phyloP scores from a whole-genome alignment of 2,329 filamentous ascomycete species.

The Fusarium penzigii region DNA sequence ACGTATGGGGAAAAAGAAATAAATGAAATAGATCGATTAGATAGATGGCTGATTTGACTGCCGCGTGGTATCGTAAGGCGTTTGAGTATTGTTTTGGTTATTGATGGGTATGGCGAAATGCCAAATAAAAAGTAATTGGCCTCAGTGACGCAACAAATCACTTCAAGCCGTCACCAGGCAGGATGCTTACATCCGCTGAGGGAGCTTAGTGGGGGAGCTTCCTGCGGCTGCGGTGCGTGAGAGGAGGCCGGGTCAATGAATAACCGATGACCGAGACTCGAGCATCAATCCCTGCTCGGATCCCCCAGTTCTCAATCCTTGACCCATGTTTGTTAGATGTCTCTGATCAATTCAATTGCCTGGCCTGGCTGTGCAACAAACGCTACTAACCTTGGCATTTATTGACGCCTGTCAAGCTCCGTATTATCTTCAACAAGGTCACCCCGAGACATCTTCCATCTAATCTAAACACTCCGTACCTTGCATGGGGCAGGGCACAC shows the following conservation, averaged over 20 bases:
- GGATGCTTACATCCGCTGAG: too few species aligned
- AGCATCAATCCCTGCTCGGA: slow-evolving; percentile 17
- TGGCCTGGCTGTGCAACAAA: not conserved
- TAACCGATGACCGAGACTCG: not conserved
- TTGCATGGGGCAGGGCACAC: not conserved
- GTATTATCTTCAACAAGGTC: not conserved
- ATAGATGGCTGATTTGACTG: not conserved
- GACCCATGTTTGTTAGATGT: not conserved
- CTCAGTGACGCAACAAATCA: slow-evolving; percentile 25
- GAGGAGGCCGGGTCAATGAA: too few species aligned
- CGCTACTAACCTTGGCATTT: not conserved
- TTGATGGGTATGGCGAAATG: slow-evolving; percentile 2
- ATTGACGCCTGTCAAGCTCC: not conserved
- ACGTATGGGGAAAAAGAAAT: not conserved
- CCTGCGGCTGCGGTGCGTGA: too few species aligned
- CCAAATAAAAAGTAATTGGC: slow-evolving; percentile 1
- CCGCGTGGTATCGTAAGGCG: not conserved
- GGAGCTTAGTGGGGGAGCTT: too few species aligned
- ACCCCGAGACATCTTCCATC: not conserved
- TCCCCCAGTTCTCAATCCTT: slow-evolving; percentile 24
- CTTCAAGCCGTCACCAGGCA: not conserved
- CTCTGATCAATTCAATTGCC: not conserved
- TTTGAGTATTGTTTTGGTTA: not conserved
- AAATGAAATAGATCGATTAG: slow-evolving; percentile 2
- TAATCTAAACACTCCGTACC: not conserved